A percentile compares a stretch with the other conserved stretches of the same genome.
Conservation (phyloP, 2,329 filamentous ascomycete genomes). For the Talaromyces sp. region DNA sequence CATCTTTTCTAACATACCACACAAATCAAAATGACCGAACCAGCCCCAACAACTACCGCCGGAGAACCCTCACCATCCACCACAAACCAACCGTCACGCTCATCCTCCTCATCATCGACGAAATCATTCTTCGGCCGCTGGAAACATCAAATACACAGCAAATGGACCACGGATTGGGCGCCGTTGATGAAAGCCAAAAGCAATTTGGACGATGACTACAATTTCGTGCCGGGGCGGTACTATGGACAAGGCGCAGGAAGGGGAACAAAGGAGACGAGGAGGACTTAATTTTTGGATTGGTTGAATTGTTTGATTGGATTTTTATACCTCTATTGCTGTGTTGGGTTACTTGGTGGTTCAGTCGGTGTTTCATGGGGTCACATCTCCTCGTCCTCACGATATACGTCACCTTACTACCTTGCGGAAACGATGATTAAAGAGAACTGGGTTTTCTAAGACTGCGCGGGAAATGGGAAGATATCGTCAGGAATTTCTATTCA, state of each 20-base stretch:
- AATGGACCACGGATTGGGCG: slow-evolving; percentile 22
- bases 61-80: neutral
- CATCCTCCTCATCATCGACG: slow-evolving; percentile 3
- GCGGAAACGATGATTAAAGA: neutral
- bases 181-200: slow-evolving; percentile 26
- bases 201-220: slow-evolving; percentile 24
- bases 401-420: neutral
- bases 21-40: neutral
- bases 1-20: neutral
- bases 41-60: neutral
- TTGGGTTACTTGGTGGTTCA: neutral
- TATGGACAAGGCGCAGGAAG: slow-evolving; percentile 14
- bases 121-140: slow-evolving; percentile 16
- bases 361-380: neutral
- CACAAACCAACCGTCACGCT: neutral
- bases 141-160: slow-evolving; percentile 6
- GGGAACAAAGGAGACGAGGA: neutral
- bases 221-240: slow-evolving; percentile 21
- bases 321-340: slow-evolving; percentile 1
- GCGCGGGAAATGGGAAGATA: neutral
- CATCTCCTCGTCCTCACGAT: neutral
- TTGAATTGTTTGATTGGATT: neutral
- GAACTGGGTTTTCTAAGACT: neutral
- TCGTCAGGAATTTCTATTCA: neutral
- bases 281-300: neutral